A percentile compares a stretch with the other conserved stretches of the same genome.
Conservation (phyloP, 495 filamentous ascomycete species). For the Aspergillus indologenus region DNA sequence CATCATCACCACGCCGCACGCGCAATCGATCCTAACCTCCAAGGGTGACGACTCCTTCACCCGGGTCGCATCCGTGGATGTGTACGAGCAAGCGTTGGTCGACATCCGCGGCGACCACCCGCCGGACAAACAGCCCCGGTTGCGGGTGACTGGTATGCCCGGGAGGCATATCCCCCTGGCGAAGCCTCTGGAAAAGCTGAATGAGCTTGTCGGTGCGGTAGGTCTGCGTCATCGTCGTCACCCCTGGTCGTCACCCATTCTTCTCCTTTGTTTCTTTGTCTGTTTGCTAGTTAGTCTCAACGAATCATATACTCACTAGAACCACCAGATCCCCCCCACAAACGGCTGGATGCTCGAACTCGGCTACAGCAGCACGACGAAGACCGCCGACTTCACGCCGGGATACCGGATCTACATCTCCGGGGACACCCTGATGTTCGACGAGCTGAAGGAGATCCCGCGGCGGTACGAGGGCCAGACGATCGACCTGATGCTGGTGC, state of each 20-base stretch:
- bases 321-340: constrained; percentile 56
- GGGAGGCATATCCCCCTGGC: constrained; percentile 65
- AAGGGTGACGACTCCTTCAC: constrained; percentile 51
- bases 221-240: constrained; percentile 16
- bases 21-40: constrained; percentile 47
- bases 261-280: not conserved
- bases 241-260: too few relatives aligned
- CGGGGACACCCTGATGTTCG: constrained; percentile 65
- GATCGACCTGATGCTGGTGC: constrained; percentile 69
- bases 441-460: constrained; percentile 61
- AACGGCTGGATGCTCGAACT: constrained; percentile 73
- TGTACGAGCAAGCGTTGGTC: constrained; percentile 53
- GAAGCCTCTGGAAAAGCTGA: constrained; percentile 40
- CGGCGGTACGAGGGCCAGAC: constrained; percentile 42
- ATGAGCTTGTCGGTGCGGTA: constrained; percentile 60
- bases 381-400: constrained; percentile 14
- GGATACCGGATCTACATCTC: constrained; percentile 70
- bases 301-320: not conserved
- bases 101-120: constrained; percentile 31
- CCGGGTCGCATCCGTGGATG: constrained; percentile 50
- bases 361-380: constrained; percentile 26
- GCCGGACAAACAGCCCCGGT: constrained; percentile 21
- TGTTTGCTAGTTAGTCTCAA: not conserved
- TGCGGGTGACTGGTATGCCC: constrained; percentile 65
- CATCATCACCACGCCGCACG: constrained; percentile 66